These are phyloP conservation scores for Pseudogymnoascus sp. DNA, from an alignment of 2,329 filamentous ascomycete species.

Conservation along the genomic window DNA sequence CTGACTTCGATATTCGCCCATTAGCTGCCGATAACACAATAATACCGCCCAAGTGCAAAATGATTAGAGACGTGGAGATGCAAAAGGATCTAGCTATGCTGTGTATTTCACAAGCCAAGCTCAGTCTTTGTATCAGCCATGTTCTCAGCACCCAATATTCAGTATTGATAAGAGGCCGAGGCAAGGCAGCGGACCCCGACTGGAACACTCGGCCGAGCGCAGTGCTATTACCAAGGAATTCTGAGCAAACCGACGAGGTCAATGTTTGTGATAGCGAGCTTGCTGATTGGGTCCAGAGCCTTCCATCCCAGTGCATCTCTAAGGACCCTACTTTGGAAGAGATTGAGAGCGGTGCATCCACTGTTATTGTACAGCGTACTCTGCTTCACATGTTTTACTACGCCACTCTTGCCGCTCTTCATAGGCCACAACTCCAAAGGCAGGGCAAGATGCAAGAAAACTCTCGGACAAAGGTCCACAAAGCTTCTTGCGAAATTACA, in stretches of 20 bases:
- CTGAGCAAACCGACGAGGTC: conserved; percentile 63
- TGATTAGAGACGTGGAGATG: conserved; percentile 60
- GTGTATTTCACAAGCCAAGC: conserved; percentile 81
- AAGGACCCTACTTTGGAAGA: conserved; percentile 47
- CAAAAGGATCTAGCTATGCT: conserved; percentile 71
- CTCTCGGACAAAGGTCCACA: conserved; percentile 70
- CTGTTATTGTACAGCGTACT: conserved; percentile 60
- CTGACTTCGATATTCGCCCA: conserved; percentile 69
- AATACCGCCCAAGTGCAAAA: conserved; percentile 58
- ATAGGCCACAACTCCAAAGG: conserved; percentile 50
- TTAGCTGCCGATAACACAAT: conserved; percentile 55
- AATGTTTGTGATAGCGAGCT: conserved; percentile 69
- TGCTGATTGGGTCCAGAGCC: conserved; percentile 62
- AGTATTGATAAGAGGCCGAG: conserved; percentile 58
- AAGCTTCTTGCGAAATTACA: conserved; percentile 75
- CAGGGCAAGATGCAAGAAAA: conserved; percentile 51
- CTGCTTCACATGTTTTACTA: conserved; percentile 86
- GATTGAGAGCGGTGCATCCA: conserved; percentile 48
- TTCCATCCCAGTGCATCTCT: conserved; percentile 64
- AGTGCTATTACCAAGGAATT: conserved; percentile 79
- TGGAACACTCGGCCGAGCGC: conserved; percentile 56
- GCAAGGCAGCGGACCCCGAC: conserved; percentile 32
- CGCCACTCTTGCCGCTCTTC: conserved; percentile 77
- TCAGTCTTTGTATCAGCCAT: conserved; percentile 79
- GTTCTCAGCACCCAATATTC: conserved; percentile 86